Percentiles rank a stretch among this genome's conserved stretches.
These are phyloP conservation scores for Mycena latifolia DNA, from an alignment of 768 basidiomycete species.

Conservation along the genomic window DNA sequence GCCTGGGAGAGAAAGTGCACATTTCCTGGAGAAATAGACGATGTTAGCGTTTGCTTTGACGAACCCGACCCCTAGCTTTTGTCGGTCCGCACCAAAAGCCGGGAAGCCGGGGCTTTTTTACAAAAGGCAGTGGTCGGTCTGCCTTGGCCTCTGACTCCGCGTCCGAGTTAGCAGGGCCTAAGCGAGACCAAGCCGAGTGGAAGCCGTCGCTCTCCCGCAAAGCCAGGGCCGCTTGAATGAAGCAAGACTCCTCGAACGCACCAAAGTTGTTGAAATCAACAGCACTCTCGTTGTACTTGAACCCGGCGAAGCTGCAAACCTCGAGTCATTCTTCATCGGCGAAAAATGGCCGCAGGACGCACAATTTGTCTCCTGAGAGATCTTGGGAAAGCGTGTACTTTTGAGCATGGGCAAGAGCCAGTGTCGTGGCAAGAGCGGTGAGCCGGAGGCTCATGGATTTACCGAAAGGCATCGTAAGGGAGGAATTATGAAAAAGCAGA, in stretches of 20 bases:
- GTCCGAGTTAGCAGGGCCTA: too few relatives aligned
- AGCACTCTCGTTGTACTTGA: constrained; percentile 30
- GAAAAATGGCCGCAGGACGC: background rate
- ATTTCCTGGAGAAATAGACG: constrained; percentile 16
- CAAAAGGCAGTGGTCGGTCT: too few relatives aligned
- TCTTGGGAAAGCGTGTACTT: constrained; percentile 26
- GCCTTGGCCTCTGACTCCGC: too few relatives aligned
- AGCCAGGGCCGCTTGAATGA: too few relatives aligned
- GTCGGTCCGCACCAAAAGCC: too few relatives aligned
- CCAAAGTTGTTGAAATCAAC: constrained; percentile 30
- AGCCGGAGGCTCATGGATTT: constrained; percentile 8
- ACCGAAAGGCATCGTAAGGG: constrained; percentile 5
- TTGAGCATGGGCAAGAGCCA: constrained; percentile 12
- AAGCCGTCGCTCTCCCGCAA: too few relatives aligned
- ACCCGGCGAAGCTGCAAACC: constrained; percentile 14
- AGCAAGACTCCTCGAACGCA: too few relatives aligned
- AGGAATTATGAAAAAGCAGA: too few relatives aligned
- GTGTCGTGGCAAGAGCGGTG: constrained; percentile 1
- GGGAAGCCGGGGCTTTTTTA: too few relatives aligned
- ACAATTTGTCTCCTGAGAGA: constrained; percentile 27
- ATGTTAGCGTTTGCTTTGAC: too few relatives aligned
- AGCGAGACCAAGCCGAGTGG: too few relatives aligned
- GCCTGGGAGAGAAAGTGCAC: constrained; percentile 29
- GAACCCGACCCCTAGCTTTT: too few relatives aligned
- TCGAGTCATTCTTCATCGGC: background rate